phyloP scores from a whole-genome alignment of 768 basidiomycete genomes.

The Panellus pusillus region DNA sequence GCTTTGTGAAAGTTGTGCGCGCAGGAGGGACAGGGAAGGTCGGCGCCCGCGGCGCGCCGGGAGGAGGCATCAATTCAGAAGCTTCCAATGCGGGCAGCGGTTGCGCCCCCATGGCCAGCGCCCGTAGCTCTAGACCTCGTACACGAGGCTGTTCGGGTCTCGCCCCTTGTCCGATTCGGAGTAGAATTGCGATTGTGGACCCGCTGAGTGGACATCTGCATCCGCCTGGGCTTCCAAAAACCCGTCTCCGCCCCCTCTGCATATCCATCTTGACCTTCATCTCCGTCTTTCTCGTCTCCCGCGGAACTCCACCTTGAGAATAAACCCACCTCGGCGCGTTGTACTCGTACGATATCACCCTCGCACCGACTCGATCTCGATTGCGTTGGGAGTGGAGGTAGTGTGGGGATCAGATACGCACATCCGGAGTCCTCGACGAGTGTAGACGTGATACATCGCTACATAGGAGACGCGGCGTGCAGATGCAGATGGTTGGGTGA shows the following conservation, averaged over 20 bases:
- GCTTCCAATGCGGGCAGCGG: too few species aligned
- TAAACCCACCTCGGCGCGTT: too few species aligned
- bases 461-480: conserved; percentile 2
- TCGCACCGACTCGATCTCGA: too few species aligned
- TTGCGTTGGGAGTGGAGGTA: neutral
- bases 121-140: neutral
- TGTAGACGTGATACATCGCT: conserved; percentile 9
- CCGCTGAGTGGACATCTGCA: too few species aligned
- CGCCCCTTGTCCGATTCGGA: neutral
- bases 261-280: too few species aligned
- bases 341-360: too few species aligned
- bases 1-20: conserved; percentile 14
- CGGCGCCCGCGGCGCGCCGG: neutral
- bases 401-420: neutral
- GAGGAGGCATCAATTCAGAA: neutral
- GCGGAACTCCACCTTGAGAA: too few species aligned
- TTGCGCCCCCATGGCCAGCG: too few species aligned
- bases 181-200: neutral
- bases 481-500: conserved; percentile 1
- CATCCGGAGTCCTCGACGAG: neutral
- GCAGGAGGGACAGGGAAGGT: conserved; percentile 7
- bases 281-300: too few species aligned
- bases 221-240: too few species aligned
- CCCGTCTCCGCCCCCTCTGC: too few species aligned
- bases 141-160: neutral